Conservation (phyloP, 2,329 filamentous ascomycete species). For the Trichoderma atrobrunneum region DNA sequence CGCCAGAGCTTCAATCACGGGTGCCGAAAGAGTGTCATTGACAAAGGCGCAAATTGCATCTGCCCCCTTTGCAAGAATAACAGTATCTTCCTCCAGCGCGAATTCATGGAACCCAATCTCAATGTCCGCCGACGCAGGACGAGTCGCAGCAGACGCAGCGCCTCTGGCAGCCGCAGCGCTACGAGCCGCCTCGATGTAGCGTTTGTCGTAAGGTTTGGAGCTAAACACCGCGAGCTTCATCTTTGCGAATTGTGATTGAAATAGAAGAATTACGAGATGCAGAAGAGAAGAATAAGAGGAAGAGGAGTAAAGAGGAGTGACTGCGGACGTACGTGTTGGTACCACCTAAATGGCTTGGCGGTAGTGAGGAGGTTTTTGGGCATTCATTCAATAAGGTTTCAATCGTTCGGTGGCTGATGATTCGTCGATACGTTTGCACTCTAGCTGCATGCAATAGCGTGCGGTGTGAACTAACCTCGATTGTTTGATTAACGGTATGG, state of each 20-base stretch:
- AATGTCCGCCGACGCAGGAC: constrained; percentile 27
- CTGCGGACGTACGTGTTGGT: neutral
- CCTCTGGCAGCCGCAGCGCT: constrained; percentile 25
- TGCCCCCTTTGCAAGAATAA: constrained; percentile 49
- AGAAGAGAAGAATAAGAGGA: neutral
- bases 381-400: constrained; percentile 11
- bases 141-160: constrained; percentile 27
- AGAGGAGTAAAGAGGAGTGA: neutral
- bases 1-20: constrained; percentile 51
- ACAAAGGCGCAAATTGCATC: constrained; percentile 66
- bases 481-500: neutral
- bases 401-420: neutral
- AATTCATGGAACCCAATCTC: constrained; percentile 59
- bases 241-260: neutral
- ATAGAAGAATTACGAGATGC: neutral
- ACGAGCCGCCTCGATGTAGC: constrained; percentile 48
- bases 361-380: neutral
- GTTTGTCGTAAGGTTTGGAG: constrained; percentile 61
- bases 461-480: neutral
- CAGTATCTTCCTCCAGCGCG: constrained; percentile 54
- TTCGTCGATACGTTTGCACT: neutral
- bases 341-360: neutral
- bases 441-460: neutral
- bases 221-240: constrained; percentile 65
- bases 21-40: constrained; percentile 56